Conservation (phyloP, 371 early-diverging fungal species). For the Phascolomyces articulosus region DNA sequence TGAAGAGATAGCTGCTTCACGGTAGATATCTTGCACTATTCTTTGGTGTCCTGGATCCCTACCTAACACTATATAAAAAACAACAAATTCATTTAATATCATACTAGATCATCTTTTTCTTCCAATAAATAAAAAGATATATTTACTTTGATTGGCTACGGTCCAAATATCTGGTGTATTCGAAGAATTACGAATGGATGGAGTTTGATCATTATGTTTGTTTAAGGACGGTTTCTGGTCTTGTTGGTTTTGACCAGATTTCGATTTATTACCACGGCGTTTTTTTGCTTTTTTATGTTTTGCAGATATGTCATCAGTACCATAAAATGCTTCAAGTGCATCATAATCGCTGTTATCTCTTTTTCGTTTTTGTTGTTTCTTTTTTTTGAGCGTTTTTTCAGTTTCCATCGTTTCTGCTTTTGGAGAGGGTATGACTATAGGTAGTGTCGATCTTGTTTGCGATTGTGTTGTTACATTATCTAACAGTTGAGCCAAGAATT, state of each 20-base stretch:
- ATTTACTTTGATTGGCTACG: not conserved
- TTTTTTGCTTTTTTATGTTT: too few relatives aligned
- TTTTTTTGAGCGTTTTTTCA: too few relatives aligned
- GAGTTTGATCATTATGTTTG: too few relatives aligned
- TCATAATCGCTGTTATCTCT: too few relatives aligned
- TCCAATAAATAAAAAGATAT: too few relatives aligned
- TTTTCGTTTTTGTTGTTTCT: not conserved
- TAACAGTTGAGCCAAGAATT: not conserved
- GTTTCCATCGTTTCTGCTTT: not conserved
- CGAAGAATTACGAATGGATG: too few relatives aligned
- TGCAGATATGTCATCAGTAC: too few relatives aligned
- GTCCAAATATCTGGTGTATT: not conserved
- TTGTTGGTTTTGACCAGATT: too few relatives aligned
- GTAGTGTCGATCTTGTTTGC: not conserved
- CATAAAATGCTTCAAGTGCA: too few relatives aligned
- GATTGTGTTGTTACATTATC: not conserved
- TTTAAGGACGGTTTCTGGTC: too few relatives aligned
- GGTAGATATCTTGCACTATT: not conserved
- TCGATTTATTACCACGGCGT: too few relatives aligned
- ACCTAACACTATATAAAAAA: not conserved
- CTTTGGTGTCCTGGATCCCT: not conserved
- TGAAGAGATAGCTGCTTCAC: not conserved
- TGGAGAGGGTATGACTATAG: not conserved
- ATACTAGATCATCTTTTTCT: too few relatives aligned
- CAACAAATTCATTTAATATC: not conserved